Base-by-base conservation (phyloP, 805 yeast genomes). In the Candida chauliodis region DNA sequence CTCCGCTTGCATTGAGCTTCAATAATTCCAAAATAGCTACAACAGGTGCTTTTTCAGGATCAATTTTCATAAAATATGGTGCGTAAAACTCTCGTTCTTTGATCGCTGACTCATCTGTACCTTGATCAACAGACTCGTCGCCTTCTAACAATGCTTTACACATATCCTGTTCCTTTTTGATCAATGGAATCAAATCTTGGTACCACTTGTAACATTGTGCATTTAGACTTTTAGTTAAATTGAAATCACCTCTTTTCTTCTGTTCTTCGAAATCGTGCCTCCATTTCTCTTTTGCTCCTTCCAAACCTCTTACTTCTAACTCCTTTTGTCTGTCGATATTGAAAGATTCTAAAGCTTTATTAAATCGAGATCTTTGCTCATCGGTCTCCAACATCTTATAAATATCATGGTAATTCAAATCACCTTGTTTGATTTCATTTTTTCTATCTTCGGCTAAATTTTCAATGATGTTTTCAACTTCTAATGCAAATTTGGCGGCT, bases 221-320 rank as follows among this genome's bases (percentile, higher is more conserved):
- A 42, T 88, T 89, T 27, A 90, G 64, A 9, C 78, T 73, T 41
- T 78, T 75, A 13, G 30, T 15, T 8, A 32, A 6, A 11, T 32
- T 32, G 5, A 42, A 14, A 32, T 78, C 75, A 16, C 87, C 87
- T 47, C 82, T 71, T 34, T 72, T 69, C 41, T 69, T 68, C 52
- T 79, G 71, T 37, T 76, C 79, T 50, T 87, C 95, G 49, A 76
- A 83, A 46, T 81, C 90, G 48, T 80, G 81, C 55, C 78, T 81
- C 99, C 99, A 91, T 57, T 85, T 83, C 51, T 82, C 87, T 45
- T 76, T 78, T 0, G 98, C 95, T 1, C 91, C 90, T 46, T 84
- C 90, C 1, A 85, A 69, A 2, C 95, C 91, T 42, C 84, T 74
- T 14, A 78, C 66, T 59, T 93, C 99, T 22, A 93, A 56, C 21